Base-by-base conservation (phyloP, 140 eudicot species). In the Flaveria floridana region DNA sequence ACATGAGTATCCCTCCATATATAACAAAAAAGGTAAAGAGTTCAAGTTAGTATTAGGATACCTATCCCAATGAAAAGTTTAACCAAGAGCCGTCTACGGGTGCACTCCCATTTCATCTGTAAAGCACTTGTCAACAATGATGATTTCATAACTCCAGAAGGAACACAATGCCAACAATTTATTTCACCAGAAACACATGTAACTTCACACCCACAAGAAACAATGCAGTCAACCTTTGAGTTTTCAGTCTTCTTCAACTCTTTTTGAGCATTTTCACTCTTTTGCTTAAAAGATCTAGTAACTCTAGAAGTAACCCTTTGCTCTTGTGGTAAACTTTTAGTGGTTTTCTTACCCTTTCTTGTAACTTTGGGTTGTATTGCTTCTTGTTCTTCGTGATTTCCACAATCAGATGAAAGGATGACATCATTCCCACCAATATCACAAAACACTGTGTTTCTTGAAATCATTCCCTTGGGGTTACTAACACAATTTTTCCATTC, bases 51-150 rank as follows among this genome's bases (percentile, higher is more conserved):
- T 75, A 53, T 26, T 46, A 68, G 11, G 42, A 70, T 87, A 94
- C 99, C 99, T 80, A 81, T 86, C 72, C 83, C 79, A 28, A 73
- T 73, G 37, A 90, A 89, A 34, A 88, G 78, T 61, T 87, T 82
- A 41, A 88, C 76, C 73, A 81, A 82, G 74, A 80, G 83, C 51
- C 82, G 83, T 70, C 97, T 86, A 75, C 92, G 87, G 16, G 76
- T 82, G 48, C 87, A 83, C 86, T 94, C 97, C 99, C 96, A 94
- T 70, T 85, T 88, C 89, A 87, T 76, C 63, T 70, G 80, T 57
- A 90, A 48, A 72, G 81, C 77, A 65, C 74, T 73, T 37, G 7
- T 78, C 37, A 94, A 28, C 25, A 76, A 80, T 30, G 83, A 72
- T 18, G 87, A 81, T 56, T 67, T 69, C 68, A 76, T 72, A 64